Percentiles rank a stretch among this genome's conserved stretches.
These are phyloP conservation scores for Symbiodinium pilosum DNA, from an alignment of 73 alveolate species.

Conservation along the genomic window DNA sequence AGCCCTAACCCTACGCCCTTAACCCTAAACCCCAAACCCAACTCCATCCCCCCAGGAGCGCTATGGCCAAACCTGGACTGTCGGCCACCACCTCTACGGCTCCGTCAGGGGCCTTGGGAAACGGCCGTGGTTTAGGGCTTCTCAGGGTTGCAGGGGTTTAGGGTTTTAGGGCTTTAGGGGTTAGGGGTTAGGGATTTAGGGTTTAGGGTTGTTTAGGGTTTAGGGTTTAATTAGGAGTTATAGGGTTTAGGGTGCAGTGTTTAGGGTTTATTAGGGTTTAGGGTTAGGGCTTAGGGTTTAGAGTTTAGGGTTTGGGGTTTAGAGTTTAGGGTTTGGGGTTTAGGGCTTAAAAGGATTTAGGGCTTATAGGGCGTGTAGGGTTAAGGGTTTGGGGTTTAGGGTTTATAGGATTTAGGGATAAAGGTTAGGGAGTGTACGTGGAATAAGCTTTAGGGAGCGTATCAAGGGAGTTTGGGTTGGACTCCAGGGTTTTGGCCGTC, in stretches of 20 bases:
- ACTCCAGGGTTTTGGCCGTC: no score
- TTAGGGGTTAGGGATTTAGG: background rate
- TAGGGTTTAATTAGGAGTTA: background rate
- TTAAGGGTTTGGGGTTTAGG: no score
- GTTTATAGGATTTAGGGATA: no score
- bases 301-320: no score
- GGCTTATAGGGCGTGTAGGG: no score
- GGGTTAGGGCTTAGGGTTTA: no score
- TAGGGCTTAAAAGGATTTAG: no score
- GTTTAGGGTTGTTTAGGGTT: background rate
- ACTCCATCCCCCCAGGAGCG: conserved; percentile 34
- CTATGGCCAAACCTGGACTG: conserved; percentile 90
- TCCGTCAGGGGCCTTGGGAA: background rate
- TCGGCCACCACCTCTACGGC: conserved; percentile 90
- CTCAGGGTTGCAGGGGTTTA: background rate
- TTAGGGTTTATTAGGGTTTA: background rate
- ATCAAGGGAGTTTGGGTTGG: no score
- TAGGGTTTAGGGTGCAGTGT: background rate
- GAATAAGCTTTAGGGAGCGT: no score
- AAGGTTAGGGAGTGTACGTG: no score
- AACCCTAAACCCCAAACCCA: background rate
- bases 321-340: no score
- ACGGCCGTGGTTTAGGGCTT: background rate
- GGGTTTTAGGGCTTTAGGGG: background rate
- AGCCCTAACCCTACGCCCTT: background rate